Base-by-base conservation (phyloP, 2,329 filamentous ascomycete genomes). In the Calonectria pseudoturangicola region DNA sequence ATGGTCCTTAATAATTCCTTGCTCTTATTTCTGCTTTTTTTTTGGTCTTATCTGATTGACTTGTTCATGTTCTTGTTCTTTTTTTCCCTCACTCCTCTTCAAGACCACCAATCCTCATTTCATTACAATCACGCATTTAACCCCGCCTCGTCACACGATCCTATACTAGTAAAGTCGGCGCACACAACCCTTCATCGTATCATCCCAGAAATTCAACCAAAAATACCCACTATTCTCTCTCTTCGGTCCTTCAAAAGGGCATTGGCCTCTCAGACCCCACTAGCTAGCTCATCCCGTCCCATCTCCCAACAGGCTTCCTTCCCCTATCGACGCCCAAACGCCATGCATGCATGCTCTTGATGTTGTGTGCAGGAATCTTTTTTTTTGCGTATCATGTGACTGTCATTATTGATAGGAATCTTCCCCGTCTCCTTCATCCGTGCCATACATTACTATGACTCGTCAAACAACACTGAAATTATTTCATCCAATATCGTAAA, bases 401-500 rank as follows among this genome's bases (percentile, higher is more conserved):
- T 41, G 45, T 30, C 33, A 64, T 68, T 7, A 54, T 65, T 47
- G 39, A 30, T 12, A 45, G 15, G 18, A 30, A 13, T 33, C 15
- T 25, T 41, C 64, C n/a, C 21, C 45, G 13, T 48, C 12, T 47
- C 45, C n/a, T 10, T 5, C 73, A 45, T 47, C 71, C 68, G 58
- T 76, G 33, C 18, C 33, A 51, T 50, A 28, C 30, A 43, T 30
- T 56, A 54, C 69, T 73, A 81, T 54, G 64, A 62, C 76, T 88
- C 86, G 16, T 85, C 88, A 83, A 94, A 94, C 68, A 94, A 81
- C 36, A 93, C 88, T 66, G 90, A 87, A 41, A 94, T 85, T 66
- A 94, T 82, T 83, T 95, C 93, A 82, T 95, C 93, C 73, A 95
- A 82, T 70, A 95, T 88, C 2, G 92, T 93, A 82, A 93, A 94